phyloP scores from a whole-genome alignment of 1,139 yeast species.

The Meyerozyma carpophila region DNA sequence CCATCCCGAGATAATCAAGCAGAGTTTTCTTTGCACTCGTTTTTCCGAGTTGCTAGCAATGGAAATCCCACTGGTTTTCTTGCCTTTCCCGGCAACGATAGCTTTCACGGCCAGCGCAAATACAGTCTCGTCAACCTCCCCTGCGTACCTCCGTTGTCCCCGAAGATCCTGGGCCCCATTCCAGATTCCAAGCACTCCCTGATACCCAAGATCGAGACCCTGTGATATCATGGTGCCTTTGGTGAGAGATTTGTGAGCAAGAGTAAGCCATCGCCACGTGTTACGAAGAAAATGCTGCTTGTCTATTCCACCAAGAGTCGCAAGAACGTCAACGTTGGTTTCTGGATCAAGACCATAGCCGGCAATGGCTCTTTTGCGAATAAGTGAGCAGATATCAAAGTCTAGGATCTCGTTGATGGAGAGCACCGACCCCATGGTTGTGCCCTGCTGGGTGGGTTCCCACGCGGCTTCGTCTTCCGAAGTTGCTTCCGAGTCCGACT shows the following conservation, averaged over 20 bases:
- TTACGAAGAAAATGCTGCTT: conserved; percentile 58
- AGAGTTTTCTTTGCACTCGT: conserved; percentile 64
- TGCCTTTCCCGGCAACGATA: conserved; percentile 39
- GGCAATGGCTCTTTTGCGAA: conserved; percentile 60
- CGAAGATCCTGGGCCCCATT: conserved; percentile 64
- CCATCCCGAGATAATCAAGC: conserved; percentile 90
- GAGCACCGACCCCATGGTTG: neutral
- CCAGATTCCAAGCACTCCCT: conserved; percentile 91
- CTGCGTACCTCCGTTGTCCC: conserved; percentile 47
- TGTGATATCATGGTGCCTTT: conserved; percentile 67
- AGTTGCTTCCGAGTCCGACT: conserved; percentile 27
- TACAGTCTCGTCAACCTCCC: conserved; percentile 36
- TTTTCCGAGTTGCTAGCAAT: conserved; percentile 47
- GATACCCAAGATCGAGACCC: conserved; percentile 73
- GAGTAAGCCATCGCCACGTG: conserved; percentile 87
- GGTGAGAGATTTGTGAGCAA: conserved; percentile 62
- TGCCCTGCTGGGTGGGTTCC: conserved; percentile 3
- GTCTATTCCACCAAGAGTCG: conserved; percentile 46
- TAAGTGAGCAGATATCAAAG: conserved; percentile 62
- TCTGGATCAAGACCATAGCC: conserved; percentile 76
- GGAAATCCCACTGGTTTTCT: conserved; percentile 41
- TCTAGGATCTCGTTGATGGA: conserved; percentile 30
- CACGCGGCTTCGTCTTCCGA: conserved; percentile 22
- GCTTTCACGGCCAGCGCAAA: conserved; percentile 41
- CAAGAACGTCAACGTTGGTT: conserved; percentile 57